Base-by-base conservation (phyloP, 345 rosid species). In the Angophora floribunda region DNA sequence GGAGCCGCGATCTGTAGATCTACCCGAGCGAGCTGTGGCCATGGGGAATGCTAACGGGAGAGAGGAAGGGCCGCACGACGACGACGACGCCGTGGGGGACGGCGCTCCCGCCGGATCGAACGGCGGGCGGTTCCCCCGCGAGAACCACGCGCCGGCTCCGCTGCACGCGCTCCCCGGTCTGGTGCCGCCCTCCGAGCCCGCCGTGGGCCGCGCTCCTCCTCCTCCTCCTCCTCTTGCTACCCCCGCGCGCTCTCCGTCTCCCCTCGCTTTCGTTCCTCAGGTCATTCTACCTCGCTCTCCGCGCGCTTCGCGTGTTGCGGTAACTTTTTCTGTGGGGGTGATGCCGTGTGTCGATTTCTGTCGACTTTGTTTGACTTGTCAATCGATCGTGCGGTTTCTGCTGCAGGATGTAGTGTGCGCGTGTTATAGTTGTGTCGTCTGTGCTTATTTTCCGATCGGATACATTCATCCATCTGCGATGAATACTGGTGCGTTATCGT, bases 21-120 rank as follows among this genome's bases (percentile, higher is more conserved):
- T 88, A 22, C 61, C 61, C 28, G 75, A 30, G 75, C 75, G 61
- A 63, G 55, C 55, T 4, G 87, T 50, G 52, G n/a, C 57, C 41
- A 97, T 97, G 99, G 98, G 99, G 32, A 97, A 97, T 92, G 96
- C 94, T 17, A 96, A 91, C 89, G 99, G 95, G 22, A 94, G 94
- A 90, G 97, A 93, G 88, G 87, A 52, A 36, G 87, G n/a, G 19
- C 50, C 19, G 67, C 87, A 19, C 65, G 67, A 55, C n/a, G 91
- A 87, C 85, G 89, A n/a, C 86, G 88, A 63, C 47, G 89, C 22
- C 86, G 61, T 28, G 32, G 30, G n/a, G 12, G 87, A 21, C 86
- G 87, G 51, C 85, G 89, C 92, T 15, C 86, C 91, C 85, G 91
- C 88, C 55, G 90, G 94, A 91, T 91, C 94, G 82, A 94, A 94